Evolutionary conservation across 2,329 filamentous ascomycete genomes (phyloP).

Genomic region (Lecanicillium sp.): DNA sequence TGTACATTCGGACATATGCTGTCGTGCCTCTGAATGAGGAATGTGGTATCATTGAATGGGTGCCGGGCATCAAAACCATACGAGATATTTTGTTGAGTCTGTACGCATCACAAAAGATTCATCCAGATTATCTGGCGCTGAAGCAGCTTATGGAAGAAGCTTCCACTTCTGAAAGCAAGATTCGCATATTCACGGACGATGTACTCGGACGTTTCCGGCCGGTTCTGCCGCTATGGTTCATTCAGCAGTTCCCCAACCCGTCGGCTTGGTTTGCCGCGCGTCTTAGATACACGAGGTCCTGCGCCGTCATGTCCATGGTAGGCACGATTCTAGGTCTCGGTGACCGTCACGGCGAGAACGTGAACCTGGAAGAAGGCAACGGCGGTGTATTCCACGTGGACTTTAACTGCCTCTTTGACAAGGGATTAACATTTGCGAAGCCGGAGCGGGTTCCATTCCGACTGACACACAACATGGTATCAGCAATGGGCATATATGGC

Average conservation of each 20-base stretch:
- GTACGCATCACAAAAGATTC: conserved; percentile 68
- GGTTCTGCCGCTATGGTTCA: conserved; percentile 89
- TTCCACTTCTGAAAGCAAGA: conserved; percentile 47
- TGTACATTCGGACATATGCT: conserved; percentile 95
- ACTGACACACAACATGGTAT: conserved; percentile 96
- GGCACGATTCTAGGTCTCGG: conserved; percentile 90
- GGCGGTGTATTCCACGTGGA: conserved; percentile 96
- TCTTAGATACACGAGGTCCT: conserved; percentile 83
- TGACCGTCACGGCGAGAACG: conserved; percentile 95
- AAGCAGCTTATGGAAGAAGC: conserved; percentile 57
- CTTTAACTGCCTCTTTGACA: conserved; percentile 99
- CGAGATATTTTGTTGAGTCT: conserved; percentile 80
- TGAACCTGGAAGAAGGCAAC: conserved; percentile 87
- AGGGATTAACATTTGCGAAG: conserved; percentile 89
- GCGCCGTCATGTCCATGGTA: conserved; percentile 99
- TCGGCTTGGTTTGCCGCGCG: conserved; percentile 87
- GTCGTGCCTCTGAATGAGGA: conserved; percentile 97
- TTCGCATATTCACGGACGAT: conserved; percentile 62
- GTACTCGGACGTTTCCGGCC: conserved; percentile 65
- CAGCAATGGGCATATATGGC: conserved; percentile 91
- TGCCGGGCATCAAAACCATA: conserved; percentile 89
- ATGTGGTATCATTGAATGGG: conserved; percentile 97
- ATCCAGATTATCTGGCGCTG: conserved; percentile 62
- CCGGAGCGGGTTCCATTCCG: conserved; percentile 94
- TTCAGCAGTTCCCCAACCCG: conserved; percentile 89